A percentile compares a stretch with the other conserved stretches of the same genome.
phyloP scores from a whole-genome alignment of 2,329 filamentous ascomycete genomes.

The Leptosphaerulina australis region DNA sequence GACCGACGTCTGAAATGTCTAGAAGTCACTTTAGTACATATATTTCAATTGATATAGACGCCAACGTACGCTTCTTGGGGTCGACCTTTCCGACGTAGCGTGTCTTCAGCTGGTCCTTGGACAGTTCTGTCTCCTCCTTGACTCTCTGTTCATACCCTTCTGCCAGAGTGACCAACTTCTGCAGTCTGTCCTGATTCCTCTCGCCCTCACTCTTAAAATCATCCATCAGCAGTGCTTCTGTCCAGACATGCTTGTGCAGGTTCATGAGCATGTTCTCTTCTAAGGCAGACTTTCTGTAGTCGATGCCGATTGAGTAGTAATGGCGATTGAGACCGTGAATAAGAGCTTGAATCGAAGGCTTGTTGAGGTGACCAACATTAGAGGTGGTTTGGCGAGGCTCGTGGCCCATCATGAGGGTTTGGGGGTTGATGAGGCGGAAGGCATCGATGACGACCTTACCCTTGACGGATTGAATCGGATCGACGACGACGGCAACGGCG shows the following conservation, averaged over 20 bases:
- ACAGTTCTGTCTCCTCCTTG: constrained; percentile 97
- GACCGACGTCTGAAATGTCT: constrained; percentile 92
- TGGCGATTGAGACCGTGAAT: constrained; percentile 98
- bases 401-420: constrained; percentile 96
- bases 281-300: constrained; percentile 95
- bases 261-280: constrained; percentile 99
- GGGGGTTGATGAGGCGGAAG: constrained; percentile 97
- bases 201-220: constrained; percentile 86
- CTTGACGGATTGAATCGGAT: constrained; percentile 98
- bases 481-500: constrained; percentile 95
- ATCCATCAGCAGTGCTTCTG: constrained; percentile 94
- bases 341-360: constrained; percentile 98
- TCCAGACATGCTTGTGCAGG: constrained; percentile 99
- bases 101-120: constrained; percentile 97
- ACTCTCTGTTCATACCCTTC: constrained; percentile 99
- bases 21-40: constrained; percentile 25
- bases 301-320: constrained; percentile 99
- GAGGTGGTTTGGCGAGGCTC: constrained; percentile 97
- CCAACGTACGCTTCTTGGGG: constrained; percentile 83
- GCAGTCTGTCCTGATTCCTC: constrained; percentile 84
- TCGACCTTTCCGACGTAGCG: constrained; percentile 98
- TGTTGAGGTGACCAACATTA: constrained; percentile 97
- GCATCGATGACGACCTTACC: constrained; percentile 99
- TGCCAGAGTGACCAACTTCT: constrained; percentile 83
- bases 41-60: background rate